Percentiles rank a stretch among this genome's conserved stretches.
Conservation (phyloP, 306 rosid genomes). For the Delonix regia region DNA sequence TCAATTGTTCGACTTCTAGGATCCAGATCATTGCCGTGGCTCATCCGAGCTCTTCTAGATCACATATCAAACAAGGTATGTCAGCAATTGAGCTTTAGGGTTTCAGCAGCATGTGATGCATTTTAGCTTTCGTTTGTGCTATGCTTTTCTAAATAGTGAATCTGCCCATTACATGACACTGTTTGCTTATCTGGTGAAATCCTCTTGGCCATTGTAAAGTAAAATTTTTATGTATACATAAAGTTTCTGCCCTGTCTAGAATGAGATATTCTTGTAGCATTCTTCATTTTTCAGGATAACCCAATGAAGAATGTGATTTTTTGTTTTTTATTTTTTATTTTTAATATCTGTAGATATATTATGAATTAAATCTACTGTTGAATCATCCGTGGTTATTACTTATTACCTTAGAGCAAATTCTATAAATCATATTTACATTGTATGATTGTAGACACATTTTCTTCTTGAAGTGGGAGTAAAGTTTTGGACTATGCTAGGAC, state of each 20-base stretch:
- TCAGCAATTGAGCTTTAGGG: not conserved
- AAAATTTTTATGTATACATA: not conserved
- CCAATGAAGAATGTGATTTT: not conserved
- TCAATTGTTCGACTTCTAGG: slow-evolving; percentile 84
- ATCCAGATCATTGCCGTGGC: slow-evolving; percentile 97
- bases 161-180: slow-evolving; percentile 9
- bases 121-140: not conserved
- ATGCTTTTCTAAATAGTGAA: slow-evolving; percentile 31
- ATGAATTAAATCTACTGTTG: not conserved
- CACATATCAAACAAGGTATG: slow-evolving; percentile 94
- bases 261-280: not conserved
- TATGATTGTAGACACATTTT: not conserved
- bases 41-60: slow-evolving; percentile 93
- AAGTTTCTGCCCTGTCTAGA: not conserved
- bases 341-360: not conserved
- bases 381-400: not conserved
- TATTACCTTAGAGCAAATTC: not conserved
- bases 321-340: not conserved
- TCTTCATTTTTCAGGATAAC: not conserved
- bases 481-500: no score
- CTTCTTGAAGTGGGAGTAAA: not conserved
- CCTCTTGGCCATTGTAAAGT: slow-evolving; percentile 14
- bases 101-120: not conserved
- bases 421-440: not conserved
- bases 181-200: slow-evolving; percentile 10